phyloP scores from a whole-genome alignment of 2,329 filamentous ascomycete genomes.

The Talaromyces sp. region DNA sequence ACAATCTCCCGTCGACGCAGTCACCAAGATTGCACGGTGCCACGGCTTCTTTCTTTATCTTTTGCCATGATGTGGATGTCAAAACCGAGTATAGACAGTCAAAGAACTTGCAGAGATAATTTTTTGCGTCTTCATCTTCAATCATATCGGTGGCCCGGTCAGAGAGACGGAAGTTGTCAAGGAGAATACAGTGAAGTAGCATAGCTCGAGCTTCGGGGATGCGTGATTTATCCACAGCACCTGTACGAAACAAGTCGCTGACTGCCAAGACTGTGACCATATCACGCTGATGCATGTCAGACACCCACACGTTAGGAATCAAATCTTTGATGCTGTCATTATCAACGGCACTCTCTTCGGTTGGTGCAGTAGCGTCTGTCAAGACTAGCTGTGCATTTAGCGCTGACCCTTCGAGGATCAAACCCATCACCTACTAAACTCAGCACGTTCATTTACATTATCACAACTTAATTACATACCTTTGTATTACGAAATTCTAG shows the following conservation, averaged over 20 bases:
- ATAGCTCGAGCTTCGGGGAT: background rate
- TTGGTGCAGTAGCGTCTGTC: background rate
- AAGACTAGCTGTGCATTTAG: background rate
- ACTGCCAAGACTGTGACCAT: background rate
- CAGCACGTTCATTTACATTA: background rate
- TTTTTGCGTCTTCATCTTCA: background rate
- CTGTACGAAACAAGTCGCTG: background rate
- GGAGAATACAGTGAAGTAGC: background rate
- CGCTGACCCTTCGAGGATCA: background rate
- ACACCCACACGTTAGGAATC: background rate
- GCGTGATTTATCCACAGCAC: background rate
- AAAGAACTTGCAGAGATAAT: background rate
- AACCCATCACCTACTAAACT: slow-evolving; percentile 1
- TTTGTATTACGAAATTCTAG: slow-evolving; percentile 61
- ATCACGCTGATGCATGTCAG: background rate
- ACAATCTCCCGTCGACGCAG: background rate
- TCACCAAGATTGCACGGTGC: background rate
- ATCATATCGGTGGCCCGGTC: background rate
- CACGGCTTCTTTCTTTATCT: background rate
- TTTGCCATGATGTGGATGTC: background rate
- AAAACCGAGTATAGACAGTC: background rate
- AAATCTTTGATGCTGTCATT: background rate
- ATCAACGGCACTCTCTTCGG: background rate
- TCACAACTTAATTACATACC: slow-evolving; percentile 26
- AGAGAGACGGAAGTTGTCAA: background rate